These are phyloP conservation scores for Sclerotinia trifoliorum DNA, from an alignment of 2,329 filamentous ascomycete species.

Conservation along the genomic window DNA sequence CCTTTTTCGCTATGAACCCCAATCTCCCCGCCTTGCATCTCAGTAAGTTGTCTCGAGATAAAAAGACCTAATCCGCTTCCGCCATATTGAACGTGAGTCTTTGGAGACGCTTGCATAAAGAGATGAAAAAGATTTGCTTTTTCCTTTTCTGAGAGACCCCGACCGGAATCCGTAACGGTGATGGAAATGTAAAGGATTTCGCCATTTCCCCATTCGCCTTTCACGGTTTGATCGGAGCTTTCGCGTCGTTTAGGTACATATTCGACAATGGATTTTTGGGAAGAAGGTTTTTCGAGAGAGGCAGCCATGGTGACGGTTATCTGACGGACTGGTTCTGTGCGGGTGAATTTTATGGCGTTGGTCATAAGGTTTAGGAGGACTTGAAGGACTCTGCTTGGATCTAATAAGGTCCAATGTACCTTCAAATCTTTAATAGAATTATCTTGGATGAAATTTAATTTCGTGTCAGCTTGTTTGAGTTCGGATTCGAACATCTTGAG, in stretches of 20 bases:
- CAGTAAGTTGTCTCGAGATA: constrained; percentile 74
- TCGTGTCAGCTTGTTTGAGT: constrained; percentile 65
- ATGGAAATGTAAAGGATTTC: constrained; percentile 11
- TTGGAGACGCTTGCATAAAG: constrained; percentile 69
- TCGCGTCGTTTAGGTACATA: constrained; percentile 11
- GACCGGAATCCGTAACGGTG: constrained; percentile 9
- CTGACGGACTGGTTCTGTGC: constrained; percentile 1
- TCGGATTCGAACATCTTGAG: constrained; percentile 79
- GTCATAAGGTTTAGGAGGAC: constrained; percentile 78
- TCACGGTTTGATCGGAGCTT: neutral
- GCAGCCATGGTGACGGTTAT: constrained; percentile 13
- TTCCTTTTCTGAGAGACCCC: constrained; percentile 35
- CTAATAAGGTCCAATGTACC: constrained; percentile 65
- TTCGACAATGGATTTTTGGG: neutral
- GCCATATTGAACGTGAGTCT: constrained; percentile 77
- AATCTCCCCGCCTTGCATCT: constrained; percentile 78
- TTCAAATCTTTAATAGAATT: constrained; percentile 56
- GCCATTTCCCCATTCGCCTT: constrained; percentile 4
- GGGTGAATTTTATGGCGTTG: constrained; percentile 79
- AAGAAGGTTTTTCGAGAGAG: neutral
- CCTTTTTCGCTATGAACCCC: constrained; percentile 68
- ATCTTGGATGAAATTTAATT: constrained; percentile 63
- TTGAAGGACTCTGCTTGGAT: constrained; percentile 73
- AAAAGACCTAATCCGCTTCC: constrained; percentile 78
- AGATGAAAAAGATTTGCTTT: constrained; percentile 54